Evolutionary conservation across 768 basidiomycete species (phyloP).

Genomic region (Cystofilobasidium capitatum): DNA sequence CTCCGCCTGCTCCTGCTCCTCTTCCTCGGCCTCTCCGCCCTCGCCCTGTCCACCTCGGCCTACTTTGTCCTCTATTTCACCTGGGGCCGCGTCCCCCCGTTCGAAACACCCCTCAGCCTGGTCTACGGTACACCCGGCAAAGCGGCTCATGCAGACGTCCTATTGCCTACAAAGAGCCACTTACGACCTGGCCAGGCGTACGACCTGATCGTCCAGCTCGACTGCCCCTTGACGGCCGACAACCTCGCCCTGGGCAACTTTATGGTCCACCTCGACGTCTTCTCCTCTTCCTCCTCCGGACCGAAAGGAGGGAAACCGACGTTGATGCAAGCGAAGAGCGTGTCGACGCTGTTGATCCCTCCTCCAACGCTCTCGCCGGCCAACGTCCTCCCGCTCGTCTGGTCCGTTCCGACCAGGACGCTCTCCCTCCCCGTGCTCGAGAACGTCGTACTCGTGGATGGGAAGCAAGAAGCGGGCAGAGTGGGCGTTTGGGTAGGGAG

Average conservation of each 20-base stretch:
- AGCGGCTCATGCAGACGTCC: background rate
- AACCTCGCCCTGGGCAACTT: slow-evolving; percentile 7
- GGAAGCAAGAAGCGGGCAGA: background rate
- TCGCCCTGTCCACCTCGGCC: background rate
- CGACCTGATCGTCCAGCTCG: background rate
- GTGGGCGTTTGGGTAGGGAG: background rate
- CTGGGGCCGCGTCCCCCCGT: background rate
- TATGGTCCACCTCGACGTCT: background rate
- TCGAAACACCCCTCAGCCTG: background rate
- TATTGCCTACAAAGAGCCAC: background rate
- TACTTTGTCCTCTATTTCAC: slow-evolving; percentile 8
- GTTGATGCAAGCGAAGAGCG: background rate
- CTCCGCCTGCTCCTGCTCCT: background rate
- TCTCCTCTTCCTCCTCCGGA: too few relatives aligned
- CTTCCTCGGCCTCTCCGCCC: background rate
- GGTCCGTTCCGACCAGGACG: background rate
- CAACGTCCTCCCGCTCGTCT: slow-evolving; percentile 1
- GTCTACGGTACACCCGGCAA: background rate
- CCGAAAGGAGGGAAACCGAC: background rate
- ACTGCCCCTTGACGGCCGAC: background rate
- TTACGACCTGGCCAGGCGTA: background rate
- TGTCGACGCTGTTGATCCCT: background rate
- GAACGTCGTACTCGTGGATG: background rate
- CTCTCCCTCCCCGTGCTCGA: background rate
- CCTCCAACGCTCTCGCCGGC: background rate